These are phyloP conservation scores for Myxozyma melibiosi DNA, from an alignment of 805 yeast genomes.

Conservation along the genomic window DNA sequence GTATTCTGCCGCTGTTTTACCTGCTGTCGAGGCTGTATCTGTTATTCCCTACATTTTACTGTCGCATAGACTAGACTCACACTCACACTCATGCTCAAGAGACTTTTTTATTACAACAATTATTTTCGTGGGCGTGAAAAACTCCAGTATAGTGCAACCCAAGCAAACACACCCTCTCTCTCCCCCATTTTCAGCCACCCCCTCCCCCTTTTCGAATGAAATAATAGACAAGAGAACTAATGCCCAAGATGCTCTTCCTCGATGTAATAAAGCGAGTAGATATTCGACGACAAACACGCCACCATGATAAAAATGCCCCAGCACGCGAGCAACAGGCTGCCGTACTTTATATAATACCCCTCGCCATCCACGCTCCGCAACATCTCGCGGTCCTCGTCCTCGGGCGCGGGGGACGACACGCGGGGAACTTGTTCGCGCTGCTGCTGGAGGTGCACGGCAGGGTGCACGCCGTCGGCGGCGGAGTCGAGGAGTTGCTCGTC, in stretches of 20 bases:
- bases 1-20: too few species aligned
- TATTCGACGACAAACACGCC: slow-evolving; percentile 55
- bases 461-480: slow-evolving; percentile 5
- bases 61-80: too few species aligned
- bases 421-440: too few species aligned
- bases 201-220: too few species aligned
- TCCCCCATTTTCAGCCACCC: too few species aligned
- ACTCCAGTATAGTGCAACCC: too few species aligned
- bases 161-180: too few species aligned
- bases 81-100: too few species aligned
- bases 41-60: too few species aligned
- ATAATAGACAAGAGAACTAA: neutral
- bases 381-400: slow-evolving; percentile 2
- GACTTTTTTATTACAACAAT: too few species aligned
- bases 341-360: slow-evolving; percentile 42
- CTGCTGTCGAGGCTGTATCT: too few species aligned
- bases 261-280: slow-evolving; percentile 23
- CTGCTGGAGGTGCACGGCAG: slow-evolving; percentile 9
- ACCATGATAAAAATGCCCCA: slow-evolving; percentile 77
- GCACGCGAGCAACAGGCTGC: slow-evolving; percentile 57
- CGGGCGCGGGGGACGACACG: neutral
- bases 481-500: slow-evolving; percentile 17
- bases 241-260: slow-evolving; percentile 10
- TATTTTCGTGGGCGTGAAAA: too few species aligned
- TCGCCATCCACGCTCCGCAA: slow-evolving; percentile 22